Evolutionary conservation across 2,329 filamentous ascomycete species (phyloP).

Genomic region (Fusarium begoniae): DNA sequence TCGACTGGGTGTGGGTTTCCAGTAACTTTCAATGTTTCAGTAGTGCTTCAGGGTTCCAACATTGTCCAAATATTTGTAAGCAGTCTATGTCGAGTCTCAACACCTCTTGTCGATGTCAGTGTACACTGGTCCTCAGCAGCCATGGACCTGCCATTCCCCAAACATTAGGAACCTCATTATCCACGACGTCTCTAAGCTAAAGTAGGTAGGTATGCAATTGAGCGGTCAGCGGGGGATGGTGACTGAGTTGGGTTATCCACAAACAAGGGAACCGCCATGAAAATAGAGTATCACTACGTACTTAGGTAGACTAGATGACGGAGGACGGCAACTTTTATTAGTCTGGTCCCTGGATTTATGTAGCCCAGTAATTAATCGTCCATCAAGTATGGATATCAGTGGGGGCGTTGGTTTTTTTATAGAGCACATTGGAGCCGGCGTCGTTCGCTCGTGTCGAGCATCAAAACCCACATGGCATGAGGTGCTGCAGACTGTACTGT

Average conservation of each 20-base stretch:
- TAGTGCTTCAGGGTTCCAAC: not conserved
- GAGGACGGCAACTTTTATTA: conserved; percentile 9
- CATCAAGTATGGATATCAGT: conserved; percentile 16
- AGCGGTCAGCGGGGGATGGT: not conserved
- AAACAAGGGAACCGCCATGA: not conserved
- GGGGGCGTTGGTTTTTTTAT: conserved; percentile 18
- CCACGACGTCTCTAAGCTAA: not conserved
- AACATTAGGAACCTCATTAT: not conserved
- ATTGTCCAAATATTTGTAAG: not conserved
- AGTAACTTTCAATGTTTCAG: not conserved
- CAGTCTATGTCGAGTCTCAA: not conserved
- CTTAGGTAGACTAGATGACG: not conserved
- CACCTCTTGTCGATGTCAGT: not conserved
- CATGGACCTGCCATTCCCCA: not conserved
- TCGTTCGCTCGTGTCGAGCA: conserved; percentile 31
- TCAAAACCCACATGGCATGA: conserved; percentile 22
- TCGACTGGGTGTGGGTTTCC: not conserved
- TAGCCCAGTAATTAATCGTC: not conserved
- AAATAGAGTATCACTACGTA: not conserved
- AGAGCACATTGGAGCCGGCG: not conserved
- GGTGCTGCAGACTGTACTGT: not conserved
- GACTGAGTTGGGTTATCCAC: not conserved
- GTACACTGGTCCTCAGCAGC: not conserved
- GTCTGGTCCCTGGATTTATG: conserved; percentile 28
- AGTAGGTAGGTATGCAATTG: not conserved